phyloP scores from a whole-genome alignment of 306 rosid species.

The Pachyrhizus erosus region DNA sequence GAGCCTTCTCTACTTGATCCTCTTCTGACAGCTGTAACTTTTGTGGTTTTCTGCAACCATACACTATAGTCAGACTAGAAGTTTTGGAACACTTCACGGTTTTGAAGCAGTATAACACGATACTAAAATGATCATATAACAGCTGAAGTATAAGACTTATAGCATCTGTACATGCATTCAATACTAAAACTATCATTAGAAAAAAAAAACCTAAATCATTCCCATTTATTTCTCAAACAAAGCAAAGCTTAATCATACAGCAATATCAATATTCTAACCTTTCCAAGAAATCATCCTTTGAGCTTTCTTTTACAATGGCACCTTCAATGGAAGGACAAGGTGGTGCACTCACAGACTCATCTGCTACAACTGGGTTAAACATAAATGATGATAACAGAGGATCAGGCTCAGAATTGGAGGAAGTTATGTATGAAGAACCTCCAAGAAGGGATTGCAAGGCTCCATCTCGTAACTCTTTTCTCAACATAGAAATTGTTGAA shows the following conservation, averaged over 20 bases:
- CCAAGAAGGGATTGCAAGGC: constrained; percentile 77
- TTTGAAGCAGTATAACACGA: neutral
- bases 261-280: constrained; percentile 46
- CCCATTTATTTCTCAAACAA: neutral
- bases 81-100: neutral
- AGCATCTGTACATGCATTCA: neutral
- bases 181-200: neutral
- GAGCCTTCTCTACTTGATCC: constrained; percentile 75
- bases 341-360: constrained; percentile 51
- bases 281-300: constrained; percentile 54
- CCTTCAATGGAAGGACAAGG: constrained; percentile 56
- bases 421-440: constrained; percentile 63
- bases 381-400: constrained; percentile 84
- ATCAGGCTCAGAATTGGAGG: constrained; percentile 79
- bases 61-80: constrained; percentile 37
- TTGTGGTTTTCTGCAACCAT: constrained; percentile 60
- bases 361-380: constrained; percentile 57
- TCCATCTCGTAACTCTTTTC: constrained; percentile 87
- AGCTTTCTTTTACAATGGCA: constrained; percentile 52
- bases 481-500: constrained; percentile 71
- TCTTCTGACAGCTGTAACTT: constrained; percentile 56
- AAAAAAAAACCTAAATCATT: neutral
- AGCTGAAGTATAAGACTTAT: neutral
- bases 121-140: constrained; percentile 3
- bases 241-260: neutral